Evolutionary conservation across 176 grass and related monocot species (phyloP).

Genomic region (Zizania latifolia): DNA sequence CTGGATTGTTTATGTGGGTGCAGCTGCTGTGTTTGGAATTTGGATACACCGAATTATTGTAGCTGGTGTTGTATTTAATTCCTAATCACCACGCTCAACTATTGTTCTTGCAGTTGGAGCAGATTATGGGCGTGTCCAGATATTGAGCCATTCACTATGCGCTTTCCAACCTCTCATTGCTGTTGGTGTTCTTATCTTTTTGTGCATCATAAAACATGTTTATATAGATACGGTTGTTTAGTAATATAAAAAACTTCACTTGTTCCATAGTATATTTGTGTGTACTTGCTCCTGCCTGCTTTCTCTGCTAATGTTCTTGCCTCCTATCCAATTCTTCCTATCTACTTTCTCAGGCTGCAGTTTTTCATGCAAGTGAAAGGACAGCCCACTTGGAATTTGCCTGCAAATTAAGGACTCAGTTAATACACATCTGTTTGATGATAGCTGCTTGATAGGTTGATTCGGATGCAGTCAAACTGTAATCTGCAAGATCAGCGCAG

Average conservation of each 20-base stretch:
- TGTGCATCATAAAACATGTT: conserved; percentile 25
- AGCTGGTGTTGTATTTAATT: conserved; percentile 16
- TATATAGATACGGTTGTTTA: background rate
- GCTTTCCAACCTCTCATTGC: background rate
- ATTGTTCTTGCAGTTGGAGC: conserved; percentile 30
- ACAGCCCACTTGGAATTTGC: background rate
- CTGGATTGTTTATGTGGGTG: conserved; percentile 16
- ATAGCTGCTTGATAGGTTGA: too few species aligned
- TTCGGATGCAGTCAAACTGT: conserved; percentile 37
- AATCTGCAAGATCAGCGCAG: conserved; percentile 3
- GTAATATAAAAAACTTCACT: background rate
- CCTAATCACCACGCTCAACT: conserved; percentile 9
- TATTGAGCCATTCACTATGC: conserved; percentile 28
- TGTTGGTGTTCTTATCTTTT: background rate
- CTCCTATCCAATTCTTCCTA: conserved; percentile 12
- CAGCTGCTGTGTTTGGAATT: conserved; percentile 26
- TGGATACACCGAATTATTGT: conserved; percentile 26
- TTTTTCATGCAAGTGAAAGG: background rate
- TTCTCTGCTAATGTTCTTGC: background rate
- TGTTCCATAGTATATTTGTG: background rate
- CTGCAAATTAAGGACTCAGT: background rate
- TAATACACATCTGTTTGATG: background rate
- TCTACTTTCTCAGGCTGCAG: background rate
- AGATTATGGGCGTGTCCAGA: conserved; percentile 29
- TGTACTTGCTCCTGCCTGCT: background rate